Conservation (phyloP, 495 filamentous ascomycete genomes). For the Daldinia bambusicola region DNA sequence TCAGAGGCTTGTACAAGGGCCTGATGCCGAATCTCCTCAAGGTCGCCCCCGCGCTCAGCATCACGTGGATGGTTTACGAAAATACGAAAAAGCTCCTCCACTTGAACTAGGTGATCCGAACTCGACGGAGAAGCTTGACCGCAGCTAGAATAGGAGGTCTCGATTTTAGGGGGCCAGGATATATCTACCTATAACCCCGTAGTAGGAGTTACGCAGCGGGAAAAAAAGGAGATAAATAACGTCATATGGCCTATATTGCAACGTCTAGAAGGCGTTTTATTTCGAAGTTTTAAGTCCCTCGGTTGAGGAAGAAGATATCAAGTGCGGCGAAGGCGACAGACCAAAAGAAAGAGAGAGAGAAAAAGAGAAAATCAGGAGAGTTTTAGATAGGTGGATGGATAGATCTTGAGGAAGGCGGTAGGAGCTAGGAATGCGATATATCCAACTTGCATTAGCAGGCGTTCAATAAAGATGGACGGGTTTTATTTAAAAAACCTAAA, state of each 20-base stretch:
- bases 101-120: conserved; percentile 61
- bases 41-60: conserved; percentile 94
- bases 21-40: conserved; percentile 96
- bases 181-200: background rate
- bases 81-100: conserved; percentile 85
- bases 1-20: conserved; percentile 91
- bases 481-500: too few species aligned
- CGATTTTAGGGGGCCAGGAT: background rate
- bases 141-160: background rate
- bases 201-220: background rate
- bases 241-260: too few species aligned
- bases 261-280: too few species aligned
- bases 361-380: background rate
- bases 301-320: background rate
- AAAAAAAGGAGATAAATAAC: background rate
- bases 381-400: conserved; percentile 31
- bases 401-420: conserved; percentile 19
- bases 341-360: conserved; percentile 12
- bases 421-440: conserved; percentile 30
- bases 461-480: conserved; percentile 31
- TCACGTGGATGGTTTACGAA: conserved; percentile 98
- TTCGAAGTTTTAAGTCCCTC: background rate
- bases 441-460: conserved; percentile 43
- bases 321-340: background rate
- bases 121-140: background rate